Evolutionary conservation across 1,284 basidiomycete genomes (phyloP).

Genomic region (Cryptococcus deneoformans): DNA sequence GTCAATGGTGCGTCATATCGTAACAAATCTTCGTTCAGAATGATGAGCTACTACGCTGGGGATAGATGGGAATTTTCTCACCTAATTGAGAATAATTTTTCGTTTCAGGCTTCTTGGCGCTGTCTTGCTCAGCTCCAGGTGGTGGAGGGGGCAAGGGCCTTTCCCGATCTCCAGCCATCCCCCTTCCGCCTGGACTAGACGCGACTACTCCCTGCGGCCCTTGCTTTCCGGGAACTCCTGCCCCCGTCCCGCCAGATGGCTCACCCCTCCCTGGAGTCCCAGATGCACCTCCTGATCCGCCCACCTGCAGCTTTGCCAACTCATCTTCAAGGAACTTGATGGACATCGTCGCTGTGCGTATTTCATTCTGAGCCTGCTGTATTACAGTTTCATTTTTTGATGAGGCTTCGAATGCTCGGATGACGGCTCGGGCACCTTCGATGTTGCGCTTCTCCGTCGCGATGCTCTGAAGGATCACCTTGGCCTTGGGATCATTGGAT

Average conservation of each 20-base stretch:
- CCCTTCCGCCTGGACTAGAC: constrained; percentile 25
- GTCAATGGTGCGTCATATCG: constrained; percentile 97
- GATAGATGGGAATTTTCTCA: constrained; percentile 12
- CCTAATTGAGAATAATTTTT: constrained; percentile 49
- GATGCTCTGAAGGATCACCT: constrained; percentile 43
- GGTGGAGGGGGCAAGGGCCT: constrained; percentile 43
- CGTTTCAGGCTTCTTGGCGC: constrained; percentile 18
- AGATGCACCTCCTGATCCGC: constrained; percentile 5
- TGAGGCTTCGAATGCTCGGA: constrained; percentile 48
- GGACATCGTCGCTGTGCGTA: constrained; percentile 45
- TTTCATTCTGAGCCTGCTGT: constrained; percentile 50
- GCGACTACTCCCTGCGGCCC: constrained; percentile 12
- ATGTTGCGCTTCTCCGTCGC: constrained; percentile 47
- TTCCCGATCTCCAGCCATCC: constrained; percentile 21
- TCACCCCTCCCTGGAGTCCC: constrained; percentile 15
- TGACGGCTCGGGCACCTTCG: constrained; percentile 49
- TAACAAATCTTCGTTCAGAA: constrained; percentile 66
- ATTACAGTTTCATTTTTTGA: constrained; percentile 49
- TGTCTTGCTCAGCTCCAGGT: constrained; percentile 14
- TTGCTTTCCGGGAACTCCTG: constrained; percentile 4
- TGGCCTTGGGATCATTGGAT: constrained; percentile 37
- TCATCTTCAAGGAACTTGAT: constrained; percentile 50
- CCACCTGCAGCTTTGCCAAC: constrained; percentile 43
- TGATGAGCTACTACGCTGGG: neutral
- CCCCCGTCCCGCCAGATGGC: neutral